These are phyloP conservation scores for Hevea brasiliensis DNA, from an alignment of 345 rosid species.

Conservation along the genomic window DNA sequence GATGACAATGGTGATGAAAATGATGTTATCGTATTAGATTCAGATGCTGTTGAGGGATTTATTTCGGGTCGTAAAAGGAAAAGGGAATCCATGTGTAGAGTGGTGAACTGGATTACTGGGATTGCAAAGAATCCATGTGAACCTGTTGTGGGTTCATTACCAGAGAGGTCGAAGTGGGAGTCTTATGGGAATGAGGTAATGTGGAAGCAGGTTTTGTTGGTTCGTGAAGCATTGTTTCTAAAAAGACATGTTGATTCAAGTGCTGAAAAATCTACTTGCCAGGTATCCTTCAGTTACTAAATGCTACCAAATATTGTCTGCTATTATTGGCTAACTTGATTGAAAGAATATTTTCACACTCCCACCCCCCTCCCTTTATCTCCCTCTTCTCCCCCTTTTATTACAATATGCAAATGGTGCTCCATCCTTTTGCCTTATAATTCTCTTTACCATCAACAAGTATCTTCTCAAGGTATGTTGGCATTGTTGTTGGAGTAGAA, in stretches of 20 bases:
- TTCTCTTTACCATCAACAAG: too few relatives aligned
- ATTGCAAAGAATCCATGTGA: slow-evolving; percentile 68
- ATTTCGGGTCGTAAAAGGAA: slow-evolving; percentile 47
- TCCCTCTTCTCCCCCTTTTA: too few relatives aligned
- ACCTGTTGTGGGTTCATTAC: slow-evolving; percentile 44
- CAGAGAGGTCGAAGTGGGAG: slow-evolving; percentile 71
- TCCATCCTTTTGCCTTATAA: too few relatives aligned
- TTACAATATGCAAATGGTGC: too few relatives aligned
- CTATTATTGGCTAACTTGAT: too few relatives aligned
- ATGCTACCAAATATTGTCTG: too few relatives aligned
- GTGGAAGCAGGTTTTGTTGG: slow-evolving; percentile 75
- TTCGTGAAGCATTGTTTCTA: slow-evolving; percentile 46
- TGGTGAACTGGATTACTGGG: slow-evolving; percentile 60
- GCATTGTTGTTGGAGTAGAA: too few relatives aligned
- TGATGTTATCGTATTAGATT: slow-evolving; percentile 23
- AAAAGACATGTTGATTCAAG: slow-evolving; percentile 39
- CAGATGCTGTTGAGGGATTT: slow-evolving; percentile 11
- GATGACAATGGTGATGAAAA: slow-evolving; percentile 7
- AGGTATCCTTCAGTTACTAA: slow-evolving; percentile 44
- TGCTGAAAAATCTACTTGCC: slow-evolving; percentile 40
- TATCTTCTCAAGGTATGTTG: too few relatives aligned
- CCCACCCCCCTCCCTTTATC: too few relatives aligned
- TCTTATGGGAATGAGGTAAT: slow-evolving; percentile 51
- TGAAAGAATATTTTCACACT: too few relatives aligned
- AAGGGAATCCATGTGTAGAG: slow-evolving; percentile 40